phyloP scores from a whole-genome alignment of 129 eudicot genomes.

The Chrysanthemum makinoi region DNA sequence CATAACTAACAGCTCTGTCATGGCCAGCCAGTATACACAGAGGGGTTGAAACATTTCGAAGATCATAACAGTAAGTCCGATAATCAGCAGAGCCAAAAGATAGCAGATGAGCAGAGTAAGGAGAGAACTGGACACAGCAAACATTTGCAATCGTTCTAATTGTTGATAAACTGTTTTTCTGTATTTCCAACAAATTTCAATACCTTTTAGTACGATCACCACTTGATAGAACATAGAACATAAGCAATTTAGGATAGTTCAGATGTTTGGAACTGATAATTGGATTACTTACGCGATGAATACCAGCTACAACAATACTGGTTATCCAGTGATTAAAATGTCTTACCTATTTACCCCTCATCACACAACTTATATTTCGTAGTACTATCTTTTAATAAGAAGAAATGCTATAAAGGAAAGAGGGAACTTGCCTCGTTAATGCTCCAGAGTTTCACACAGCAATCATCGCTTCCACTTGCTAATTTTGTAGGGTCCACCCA shows the following conservation, averaged over 20 bases:
- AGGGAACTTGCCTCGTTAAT: slow-evolving; percentile 59
- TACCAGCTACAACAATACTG: no score
- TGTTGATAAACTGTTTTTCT: slow-evolving; percentile 72
- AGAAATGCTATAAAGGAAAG: background rate
- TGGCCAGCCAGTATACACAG: slow-evolving; percentile 71
- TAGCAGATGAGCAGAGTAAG: slow-evolving; percentile 64
- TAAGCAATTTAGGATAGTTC: no score
- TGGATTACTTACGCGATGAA: no score
- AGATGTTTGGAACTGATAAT: no score
- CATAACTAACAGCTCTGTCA: slow-evolving; percentile 36
- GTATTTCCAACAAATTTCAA: slow-evolving; percentile 33
- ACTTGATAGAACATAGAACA: no score
- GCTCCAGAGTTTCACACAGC: slow-evolving; percentile 84
- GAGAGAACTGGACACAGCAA: slow-evolving; percentile 92
- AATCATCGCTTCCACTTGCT: slow-evolving; percentile 95
- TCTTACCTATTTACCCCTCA: no score
- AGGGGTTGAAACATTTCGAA: slow-evolving; percentile 68
- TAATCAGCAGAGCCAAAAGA: slow-evolving; percentile 91
- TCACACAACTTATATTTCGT: no score
- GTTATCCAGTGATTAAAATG: no score
- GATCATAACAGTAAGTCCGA: slow-evolving; percentile 75
- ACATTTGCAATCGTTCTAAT: slow-evolving; percentile 78
- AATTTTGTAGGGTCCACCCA: slow-evolving; percentile 74
- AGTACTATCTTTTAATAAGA: background rate
- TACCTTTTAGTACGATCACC: background rate